Evolutionary conservation across 2,329 filamentous ascomycete species (phyloP).

Genomic region (Alternaria brassicae): DNA sequence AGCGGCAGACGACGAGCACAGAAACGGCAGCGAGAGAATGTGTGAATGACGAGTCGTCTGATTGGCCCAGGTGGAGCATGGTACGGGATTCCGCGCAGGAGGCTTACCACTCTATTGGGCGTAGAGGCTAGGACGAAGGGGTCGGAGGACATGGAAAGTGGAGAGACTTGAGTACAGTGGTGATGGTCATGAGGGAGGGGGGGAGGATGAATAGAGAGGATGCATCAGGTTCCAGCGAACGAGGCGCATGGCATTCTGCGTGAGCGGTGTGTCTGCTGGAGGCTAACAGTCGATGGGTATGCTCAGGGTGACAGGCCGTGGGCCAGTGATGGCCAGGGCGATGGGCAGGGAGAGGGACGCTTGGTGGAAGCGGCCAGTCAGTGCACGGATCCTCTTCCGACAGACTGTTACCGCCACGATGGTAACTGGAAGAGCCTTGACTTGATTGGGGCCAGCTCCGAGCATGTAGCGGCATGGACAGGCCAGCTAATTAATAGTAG

Average conservation of each 20-base stretch:
- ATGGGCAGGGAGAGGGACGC: slow-evolving; percentile 2
- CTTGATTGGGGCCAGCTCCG: slow-evolving; percentile 25
- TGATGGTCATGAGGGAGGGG: no score
- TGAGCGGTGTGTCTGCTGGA: slow-evolving; percentile 11
- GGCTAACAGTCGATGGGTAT: neutral
- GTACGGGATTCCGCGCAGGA: slow-evolving; percentile 16
- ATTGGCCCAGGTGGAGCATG: slow-evolving; percentile 18
- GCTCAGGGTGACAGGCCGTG: neutral
- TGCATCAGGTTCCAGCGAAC: neutral
- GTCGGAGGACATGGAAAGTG: no score
- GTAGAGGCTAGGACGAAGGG: slow-evolving; percentile 11
- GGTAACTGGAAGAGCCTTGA: slow-evolving; percentile 29
- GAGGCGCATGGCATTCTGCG: neutral
- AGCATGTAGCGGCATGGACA: slow-evolving; percentile 26
- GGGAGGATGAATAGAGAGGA: no score
- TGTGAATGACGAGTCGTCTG: slow-evolving; percentile 1
- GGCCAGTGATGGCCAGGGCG: slow-evolving; percentile 10
- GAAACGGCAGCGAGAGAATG: slow-evolving; percentile 13
- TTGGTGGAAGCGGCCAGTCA: slow-evolving; percentile 11
- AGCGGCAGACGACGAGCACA: slow-evolving; percentile 15
- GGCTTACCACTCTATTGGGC: slow-evolving; percentile 15
- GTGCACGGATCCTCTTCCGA: slow-evolving; percentile 22
- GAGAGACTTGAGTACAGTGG: no score
- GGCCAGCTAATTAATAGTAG: slow-evolving; percentile 30
- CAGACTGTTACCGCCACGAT: slow-evolving; percentile 25